Percentiles rank a stretch among this genome's conserved stretches.
Evolutionary conservation across 768 basidiomycete genomes (phyloP).

Genomic region (Tremella yokohamensis): DNA sequence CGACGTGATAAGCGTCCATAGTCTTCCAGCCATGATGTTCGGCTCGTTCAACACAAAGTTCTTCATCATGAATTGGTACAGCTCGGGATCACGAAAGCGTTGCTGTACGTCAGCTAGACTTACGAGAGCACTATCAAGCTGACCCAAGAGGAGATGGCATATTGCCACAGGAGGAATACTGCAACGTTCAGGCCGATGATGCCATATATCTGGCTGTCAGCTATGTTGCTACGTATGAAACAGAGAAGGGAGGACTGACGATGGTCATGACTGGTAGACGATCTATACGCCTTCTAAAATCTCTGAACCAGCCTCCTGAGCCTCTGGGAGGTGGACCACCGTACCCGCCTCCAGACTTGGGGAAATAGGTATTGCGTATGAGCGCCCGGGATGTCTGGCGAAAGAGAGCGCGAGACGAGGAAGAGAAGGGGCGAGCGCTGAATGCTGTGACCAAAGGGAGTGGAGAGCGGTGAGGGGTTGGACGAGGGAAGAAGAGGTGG

Average conservation of each 20-base stretch:
- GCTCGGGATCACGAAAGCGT: slow-evolving; percentile 44
- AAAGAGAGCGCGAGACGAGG: slow-evolving; percentile 16
- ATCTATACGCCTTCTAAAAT: slow-evolving; percentile 36
- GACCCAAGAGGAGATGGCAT: slow-evolving; percentile 28
- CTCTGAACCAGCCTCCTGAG: slow-evolving; percentile 20
- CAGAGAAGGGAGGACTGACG: slow-evolving; percentile 15
- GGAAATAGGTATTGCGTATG: slow-evolving; percentile 32
- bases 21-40: slow-evolving; percentile 45
- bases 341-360: slow-evolving; percentile 15
- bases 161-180: slow-evolving; percentile 48
- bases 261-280: slow-evolving; percentile 34
- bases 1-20: slow-evolving; percentile 47
- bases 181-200: slow-evolving; percentile 45
- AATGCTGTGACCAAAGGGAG: background rate
- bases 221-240: background rate
- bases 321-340: slow-evolving; percentile 22
- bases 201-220: slow-evolving; percentile 13
- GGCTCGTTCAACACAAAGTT: slow-evolving; percentile 48
- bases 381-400: background rate
- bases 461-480: no score
- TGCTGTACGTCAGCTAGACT: slow-evolving; percentile 3
- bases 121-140: background rate
- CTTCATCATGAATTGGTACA: slow-evolving; percentile 41
- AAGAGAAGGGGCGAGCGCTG: slow-evolving; percentile 5
- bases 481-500: no score